phyloP scores from a whole-genome alignment of 2,329 filamentous ascomycete species.

The Ophiosphaerella herpotricha region DNA sequence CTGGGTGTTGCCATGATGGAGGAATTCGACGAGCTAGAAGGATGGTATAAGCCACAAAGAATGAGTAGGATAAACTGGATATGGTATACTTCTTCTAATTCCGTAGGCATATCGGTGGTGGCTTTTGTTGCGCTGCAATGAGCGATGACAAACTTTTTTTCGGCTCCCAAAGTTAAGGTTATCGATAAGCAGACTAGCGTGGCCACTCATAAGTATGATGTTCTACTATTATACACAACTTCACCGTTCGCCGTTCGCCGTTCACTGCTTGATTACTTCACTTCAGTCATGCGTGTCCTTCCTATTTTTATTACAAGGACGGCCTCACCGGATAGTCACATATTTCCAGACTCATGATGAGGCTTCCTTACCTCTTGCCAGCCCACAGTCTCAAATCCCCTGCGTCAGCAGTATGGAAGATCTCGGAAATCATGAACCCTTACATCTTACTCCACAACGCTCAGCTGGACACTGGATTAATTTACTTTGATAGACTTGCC shows the following conservation, averaged over 20 bases:
- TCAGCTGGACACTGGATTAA: background rate
- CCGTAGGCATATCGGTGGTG: constrained; percentile 51
- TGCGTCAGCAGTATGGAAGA: background rate
- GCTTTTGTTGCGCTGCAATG: constrained; percentile 14
- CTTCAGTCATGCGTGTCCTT: constrained; percentile 3
- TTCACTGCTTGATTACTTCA: constrained; percentile 9
- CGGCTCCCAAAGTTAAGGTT: constrained; percentile 28
- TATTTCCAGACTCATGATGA: background rate
- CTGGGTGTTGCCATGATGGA: constrained; percentile 88
- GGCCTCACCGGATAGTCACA: background rate
- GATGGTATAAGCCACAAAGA: constrained; percentile 50
- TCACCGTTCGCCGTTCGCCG: background rate
- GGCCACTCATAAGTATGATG: too few species aligned
- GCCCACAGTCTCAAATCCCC: background rate
- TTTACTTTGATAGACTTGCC: background rate
- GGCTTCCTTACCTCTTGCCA: background rate
- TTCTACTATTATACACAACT: too few species aligned
- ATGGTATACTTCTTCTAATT: constrained; percentile 53
- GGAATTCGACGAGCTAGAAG: constrained; percentile 89
- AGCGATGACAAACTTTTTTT: constrained; percentile 36
- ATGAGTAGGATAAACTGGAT: background rate
- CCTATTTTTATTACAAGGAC: constrained; percentile 5
- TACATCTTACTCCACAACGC: background rate
- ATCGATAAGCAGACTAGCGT: constrained; percentile 36
- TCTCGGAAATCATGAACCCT: background rate